Conservation (phyloP, 495 filamentous ascomycete genomes). For the Penicillium silybi region DNA sequence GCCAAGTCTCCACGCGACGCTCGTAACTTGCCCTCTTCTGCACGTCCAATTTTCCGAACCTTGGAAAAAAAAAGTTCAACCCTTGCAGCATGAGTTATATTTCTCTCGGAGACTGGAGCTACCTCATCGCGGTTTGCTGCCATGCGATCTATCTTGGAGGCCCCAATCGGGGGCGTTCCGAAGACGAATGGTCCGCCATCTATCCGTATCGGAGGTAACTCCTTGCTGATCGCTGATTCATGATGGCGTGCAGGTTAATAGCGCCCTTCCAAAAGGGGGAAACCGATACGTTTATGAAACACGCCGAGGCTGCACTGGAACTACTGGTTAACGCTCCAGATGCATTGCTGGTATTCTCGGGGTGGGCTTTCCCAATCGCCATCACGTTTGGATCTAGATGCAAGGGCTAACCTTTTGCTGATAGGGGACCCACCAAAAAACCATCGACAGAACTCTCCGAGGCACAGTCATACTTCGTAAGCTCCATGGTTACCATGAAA, state of each 20-base stretch:
- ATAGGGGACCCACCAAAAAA: constrained; percentile 59
- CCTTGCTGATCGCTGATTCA: background rate
- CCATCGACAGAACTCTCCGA: constrained; percentile 53
- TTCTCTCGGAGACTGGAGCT: constrained; percentile 3
- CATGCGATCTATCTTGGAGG: constrained; percentile 76
- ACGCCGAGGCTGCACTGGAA: constrained; percentile 61
- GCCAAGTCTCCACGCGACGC: background rate
- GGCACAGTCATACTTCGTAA: constrained; percentile 60
- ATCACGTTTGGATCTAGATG: background rate
- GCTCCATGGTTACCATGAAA: background rate
- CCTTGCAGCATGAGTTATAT: background rate
- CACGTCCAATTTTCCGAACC: background rate
- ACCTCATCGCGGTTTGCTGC: constrained; percentile 75
- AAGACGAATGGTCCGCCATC: constrained; percentile 60
- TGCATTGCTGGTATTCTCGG: constrained; percentile 62
- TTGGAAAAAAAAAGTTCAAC: background rate
- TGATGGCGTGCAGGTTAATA: constrained; percentile 40
- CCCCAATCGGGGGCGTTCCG: constrained; percentile 50
- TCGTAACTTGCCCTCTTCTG: background rate
- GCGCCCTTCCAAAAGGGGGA: constrained; percentile 69
- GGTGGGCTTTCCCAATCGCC: constrained; percentile 36
- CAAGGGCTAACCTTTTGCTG: constrained; percentile 5
- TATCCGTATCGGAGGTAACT: background rate
- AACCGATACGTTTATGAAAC: constrained; percentile 66
- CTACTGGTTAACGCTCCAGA: constrained; percentile 33